Evolutionary conservation across 108 stramenopile genomes (phyloP).

Genomic region (Schizochytrium sp.): DNA sequence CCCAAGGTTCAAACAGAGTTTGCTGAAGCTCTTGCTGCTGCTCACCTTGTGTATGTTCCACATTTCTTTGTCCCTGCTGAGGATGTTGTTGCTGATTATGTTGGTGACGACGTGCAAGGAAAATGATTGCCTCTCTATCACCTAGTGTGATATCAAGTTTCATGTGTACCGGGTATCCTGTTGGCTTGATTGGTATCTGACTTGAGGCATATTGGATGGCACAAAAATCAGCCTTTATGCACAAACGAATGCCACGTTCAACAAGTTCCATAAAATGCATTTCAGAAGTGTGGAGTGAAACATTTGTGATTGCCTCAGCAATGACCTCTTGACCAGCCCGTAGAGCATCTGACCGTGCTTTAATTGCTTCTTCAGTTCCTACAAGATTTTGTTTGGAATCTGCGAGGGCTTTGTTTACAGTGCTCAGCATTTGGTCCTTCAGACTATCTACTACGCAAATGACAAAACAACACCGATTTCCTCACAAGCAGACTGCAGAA

Average conservation of each 20-base stretch:
- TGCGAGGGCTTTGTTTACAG: conserved; percentile 32
- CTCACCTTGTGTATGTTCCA: not conserved
- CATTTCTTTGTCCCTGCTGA: not conserved
- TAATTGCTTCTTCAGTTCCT: not conserved
- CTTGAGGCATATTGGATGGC: not conserved
- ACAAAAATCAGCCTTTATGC: conserved; percentile 13
- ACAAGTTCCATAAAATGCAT: not conserved
- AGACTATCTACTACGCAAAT: conserved; percentile 30
- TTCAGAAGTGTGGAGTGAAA: not conserved
- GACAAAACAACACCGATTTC: not conserved
- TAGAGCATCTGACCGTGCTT: not conserved
- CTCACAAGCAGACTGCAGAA: conserved; percentile 17
- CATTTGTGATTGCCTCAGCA: not conserved
- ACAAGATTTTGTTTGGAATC: not conserved
- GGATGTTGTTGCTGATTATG: not conserved
- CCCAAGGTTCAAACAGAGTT: not conserved
- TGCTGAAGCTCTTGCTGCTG: not conserved
- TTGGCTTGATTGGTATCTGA: not conserved
- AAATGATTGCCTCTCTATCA: not conserved
- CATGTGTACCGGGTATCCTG: not conserved
- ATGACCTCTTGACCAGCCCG: not conserved
- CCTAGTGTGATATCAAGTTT: not conserved
- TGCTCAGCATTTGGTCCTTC: not conserved
- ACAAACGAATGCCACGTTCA: not conserved
- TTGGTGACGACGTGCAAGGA: conserved; percentile 1